phyloP scores from a whole-genome alignment of 768 basidiomycete genomes.

The Tylopilus felleus region DNA sequence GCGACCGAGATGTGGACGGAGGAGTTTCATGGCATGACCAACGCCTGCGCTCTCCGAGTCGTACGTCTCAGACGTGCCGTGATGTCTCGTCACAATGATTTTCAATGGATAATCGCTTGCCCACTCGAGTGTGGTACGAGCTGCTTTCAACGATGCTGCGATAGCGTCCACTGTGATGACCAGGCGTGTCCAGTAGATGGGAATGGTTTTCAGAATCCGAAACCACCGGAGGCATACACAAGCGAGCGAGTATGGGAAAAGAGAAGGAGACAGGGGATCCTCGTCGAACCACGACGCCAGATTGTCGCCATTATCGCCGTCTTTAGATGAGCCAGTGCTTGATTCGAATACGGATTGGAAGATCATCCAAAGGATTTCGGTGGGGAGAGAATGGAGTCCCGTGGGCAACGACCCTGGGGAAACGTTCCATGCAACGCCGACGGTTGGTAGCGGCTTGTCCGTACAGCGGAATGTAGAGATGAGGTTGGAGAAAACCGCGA shows the following conservation, averaged over 20 bases:
- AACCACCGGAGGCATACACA: conserved; percentile 8
- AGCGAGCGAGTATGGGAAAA: conserved; percentile 12
- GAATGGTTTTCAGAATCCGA: not conserved
- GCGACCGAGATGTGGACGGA: not conserved
- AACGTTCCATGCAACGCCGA: not conserved
- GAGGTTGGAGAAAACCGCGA: conserved; percentile 6
- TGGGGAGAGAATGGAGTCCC: conserved; percentile 6
- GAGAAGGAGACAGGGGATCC: conserved; percentile 2
- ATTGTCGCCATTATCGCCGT: not conserved
- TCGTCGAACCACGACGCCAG: not conserved
- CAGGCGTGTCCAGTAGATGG: conserved; percentile 9
- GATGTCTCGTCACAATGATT: conserved; percentile 6
- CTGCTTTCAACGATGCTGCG: not conserved
- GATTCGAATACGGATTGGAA: conserved; percentile 9
- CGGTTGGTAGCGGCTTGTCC: not conserved
- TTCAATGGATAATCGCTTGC: conserved; percentile 1
- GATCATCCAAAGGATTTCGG: conserved; percentile 9
- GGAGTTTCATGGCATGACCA: not conserved
- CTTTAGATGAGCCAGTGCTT: not conserved
- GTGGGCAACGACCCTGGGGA: not conserved
- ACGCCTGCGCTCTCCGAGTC: conserved; percentile 1
- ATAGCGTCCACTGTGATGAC: conserved; percentile 5
- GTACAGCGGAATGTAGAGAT: not conserved
- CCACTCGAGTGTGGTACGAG: conserved; percentile 1
- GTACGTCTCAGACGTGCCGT: not conserved